Evolutionary conservation across 2,329 filamentous ascomycete species (phyloP), one percentile per base, ranked within the genome.

Genomic region (Cladosporium sp.): DNA sequence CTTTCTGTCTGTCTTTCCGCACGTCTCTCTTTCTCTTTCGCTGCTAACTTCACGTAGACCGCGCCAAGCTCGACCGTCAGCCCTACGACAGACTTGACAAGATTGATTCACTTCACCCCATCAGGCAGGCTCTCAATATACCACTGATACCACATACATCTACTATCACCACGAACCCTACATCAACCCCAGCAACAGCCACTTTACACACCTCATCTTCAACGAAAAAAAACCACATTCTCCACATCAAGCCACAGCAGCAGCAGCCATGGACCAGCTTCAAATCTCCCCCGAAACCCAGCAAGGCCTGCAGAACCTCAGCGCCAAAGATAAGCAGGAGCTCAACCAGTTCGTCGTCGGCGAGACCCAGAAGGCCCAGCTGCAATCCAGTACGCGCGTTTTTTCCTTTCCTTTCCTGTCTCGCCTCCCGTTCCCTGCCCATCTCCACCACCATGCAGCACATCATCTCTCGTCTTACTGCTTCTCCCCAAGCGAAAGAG

Each of bases 271-370:
- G 62, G 64, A 65, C 42, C 51, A 59, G 18, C 50, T 57, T 43
- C 57, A 57, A 43, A 55, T 66, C 47, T 54, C 50, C 42, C 57
- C 61, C 48, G 59, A 65, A 47, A 55, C 56, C 22, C 55, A 54
- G 3, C 47, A 60, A 32, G 53, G 51, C 38, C 53, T 65, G 27
- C 53, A 61, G 47, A 64, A 60, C 48, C 51, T 66, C 45, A 60
- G 58, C 19, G 51, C 56, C 13, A 55, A 58, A 42, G 63, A 64
- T 50, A 93, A 90, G 79, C 78, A 83, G 58, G 90, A 97, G 72
- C 80, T 99, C 38, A 88, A 89, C 64, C 84, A 89, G 66, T 92
- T 96, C 71, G 78, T 96, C 53, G 75, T 82, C 61, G 89, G 88
- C 66, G 90, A 96, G 76, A 80, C 81, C 58, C 89, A 96, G 72